These are phyloP conservation scores for Amborella trichopoda DNA, from an alignment of 164 flowering plant species.

Conservation along the genomic window DNA sequence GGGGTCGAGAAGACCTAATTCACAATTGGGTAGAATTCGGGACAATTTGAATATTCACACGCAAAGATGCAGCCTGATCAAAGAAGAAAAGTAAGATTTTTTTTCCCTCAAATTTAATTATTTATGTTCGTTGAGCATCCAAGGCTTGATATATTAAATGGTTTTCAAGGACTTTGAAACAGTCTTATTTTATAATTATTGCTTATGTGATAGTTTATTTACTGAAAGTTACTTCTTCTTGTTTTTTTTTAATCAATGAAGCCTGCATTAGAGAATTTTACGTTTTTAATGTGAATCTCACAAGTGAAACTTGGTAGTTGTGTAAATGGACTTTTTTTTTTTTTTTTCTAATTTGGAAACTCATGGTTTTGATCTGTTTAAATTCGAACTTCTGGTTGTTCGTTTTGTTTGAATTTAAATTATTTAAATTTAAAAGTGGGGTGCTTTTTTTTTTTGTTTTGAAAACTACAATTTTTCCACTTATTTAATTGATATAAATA, in stretches of 20 bases:
- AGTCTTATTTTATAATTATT: neutral
- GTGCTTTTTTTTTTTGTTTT: neutral
- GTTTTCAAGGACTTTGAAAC: neutral
- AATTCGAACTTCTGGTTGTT: neutral
- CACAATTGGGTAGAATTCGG: too few species aligned
- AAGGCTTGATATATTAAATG: neutral
- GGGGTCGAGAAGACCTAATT: too few species aligned
- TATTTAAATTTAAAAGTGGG: neutral
- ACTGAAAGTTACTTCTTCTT: neutral
- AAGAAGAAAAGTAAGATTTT: conserved; percentile 1
- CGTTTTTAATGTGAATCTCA: neutral
- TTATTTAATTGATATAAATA: too few species aligned
- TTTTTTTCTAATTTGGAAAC: too few species aligned
- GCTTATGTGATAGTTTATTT: neutral
- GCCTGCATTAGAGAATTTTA: neutral
- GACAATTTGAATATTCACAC: neutral
- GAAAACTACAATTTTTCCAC: neutral
- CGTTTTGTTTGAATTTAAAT: neutral
- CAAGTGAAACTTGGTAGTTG: neutral
- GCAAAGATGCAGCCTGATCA: conserved; percentile 1
- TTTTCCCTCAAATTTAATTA: neutral
- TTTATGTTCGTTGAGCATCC: neutral
- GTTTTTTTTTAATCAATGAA: neutral
- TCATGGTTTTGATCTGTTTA: neutral
- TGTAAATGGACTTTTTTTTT: too few species aligned